A percentile compares a stretch with the other conserved stretches of the same genome.
Conservation (phyloP, 2,329 filamentous ascomycete genomes). For the Catunica adiposa region DNA sequence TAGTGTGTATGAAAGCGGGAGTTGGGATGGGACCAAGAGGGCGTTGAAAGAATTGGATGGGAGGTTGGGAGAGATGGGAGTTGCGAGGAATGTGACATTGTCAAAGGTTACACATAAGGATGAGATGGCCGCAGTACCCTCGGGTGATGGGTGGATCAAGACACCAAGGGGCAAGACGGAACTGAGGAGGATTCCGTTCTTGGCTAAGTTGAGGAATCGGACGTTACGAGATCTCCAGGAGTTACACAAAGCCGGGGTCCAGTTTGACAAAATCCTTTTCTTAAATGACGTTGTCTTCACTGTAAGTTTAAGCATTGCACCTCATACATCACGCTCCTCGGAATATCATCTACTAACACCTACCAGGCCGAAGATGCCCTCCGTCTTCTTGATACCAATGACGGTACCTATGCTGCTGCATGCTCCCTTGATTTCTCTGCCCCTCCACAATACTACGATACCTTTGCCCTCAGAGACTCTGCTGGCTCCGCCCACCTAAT, state of each 20-base stretch:
- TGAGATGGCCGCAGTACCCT: conserved; percentile 30
- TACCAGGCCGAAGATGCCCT: conserved; percentile 36
- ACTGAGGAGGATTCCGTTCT: conserved; percentile 50
- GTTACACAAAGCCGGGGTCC: conserved; percentile 31
- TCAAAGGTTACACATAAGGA: conserved; percentile 43
- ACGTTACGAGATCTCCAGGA: conserved; percentile 42
- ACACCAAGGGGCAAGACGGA: conserved; percentile 38
- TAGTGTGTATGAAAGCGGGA: conserved; percentile 51
- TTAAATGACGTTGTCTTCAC: conserved; percentile 48
- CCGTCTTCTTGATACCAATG: conserved; percentile 38
- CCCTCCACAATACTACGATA: conserved; percentile 41
- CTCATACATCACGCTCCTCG: background rate
- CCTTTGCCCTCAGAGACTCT: conserved; percentile 42
- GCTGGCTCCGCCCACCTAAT: conserved; percentile 34
- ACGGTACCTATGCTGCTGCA: conserved; percentile 42
- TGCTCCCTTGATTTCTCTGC: conserved; percentile 44
- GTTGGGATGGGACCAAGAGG: conserved; percentile 50
- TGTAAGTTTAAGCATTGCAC: conserved; percentile 23
- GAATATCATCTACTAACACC: background rate
- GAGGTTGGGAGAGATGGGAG: conserved; percentile 33
- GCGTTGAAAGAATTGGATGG: conserved; percentile 40
- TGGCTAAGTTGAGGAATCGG: conserved; percentile 46
- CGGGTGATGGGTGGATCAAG: conserved; percentile 43
- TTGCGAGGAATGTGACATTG: conserved; percentile 38
- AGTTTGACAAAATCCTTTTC: conserved; percentile 42